Base-by-base conservation (phyloP, 2,329 filamentous ascomycete genomes). In the Gnomoniopsis sp. region DNA sequence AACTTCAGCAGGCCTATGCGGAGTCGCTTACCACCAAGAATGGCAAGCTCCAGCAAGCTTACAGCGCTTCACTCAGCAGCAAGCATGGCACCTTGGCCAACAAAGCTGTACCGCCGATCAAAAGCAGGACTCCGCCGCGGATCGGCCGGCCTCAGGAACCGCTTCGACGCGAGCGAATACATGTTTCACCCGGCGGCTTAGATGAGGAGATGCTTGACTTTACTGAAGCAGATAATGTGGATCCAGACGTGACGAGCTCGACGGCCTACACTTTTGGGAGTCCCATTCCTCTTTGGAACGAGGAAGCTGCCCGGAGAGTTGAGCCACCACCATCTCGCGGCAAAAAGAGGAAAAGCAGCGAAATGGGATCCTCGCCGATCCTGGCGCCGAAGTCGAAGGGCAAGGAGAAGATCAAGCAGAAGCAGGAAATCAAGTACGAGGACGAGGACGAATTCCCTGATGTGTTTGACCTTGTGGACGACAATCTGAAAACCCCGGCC, bases 321-420 rank as follows among this genome's bases (percentile, higher is more conserved):
- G 72, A 75, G 30, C 74, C 74, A 6, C 53, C 68, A 11, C 62
- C 72, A 1, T 76, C 69, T 48, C 73, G 74, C 49, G 72, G 72
- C 19, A 81, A 77, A 68, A 85, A 84, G 68, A 70, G 80, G 61
- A 84, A 84, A 66, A 82, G 79, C 61, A 71, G 70, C 23, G 77
- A 82, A 11, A 77, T 80, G 23, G 74, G 70, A 59, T 62, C 62
- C 6, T 62, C 66, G 10, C 61, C 63, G 15, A 60, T 51, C 33
- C 62, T 49, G 36, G 62, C 43, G 49, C 15, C 44, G 44, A 57
- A 57, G 10, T 66, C 68, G 23, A 68, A 76, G 17, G 77, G 78
- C 43, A 57, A 58, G 14, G 67, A 67, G 23, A 68, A 76, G n/a
- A 76, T 78, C 34, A 75, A 79, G 22, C 60, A 52, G 36, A 63